phyloP scores from a whole-genome alignment of 176 grass and related monocot genomes.

The Oryza australiensis region DNA sequence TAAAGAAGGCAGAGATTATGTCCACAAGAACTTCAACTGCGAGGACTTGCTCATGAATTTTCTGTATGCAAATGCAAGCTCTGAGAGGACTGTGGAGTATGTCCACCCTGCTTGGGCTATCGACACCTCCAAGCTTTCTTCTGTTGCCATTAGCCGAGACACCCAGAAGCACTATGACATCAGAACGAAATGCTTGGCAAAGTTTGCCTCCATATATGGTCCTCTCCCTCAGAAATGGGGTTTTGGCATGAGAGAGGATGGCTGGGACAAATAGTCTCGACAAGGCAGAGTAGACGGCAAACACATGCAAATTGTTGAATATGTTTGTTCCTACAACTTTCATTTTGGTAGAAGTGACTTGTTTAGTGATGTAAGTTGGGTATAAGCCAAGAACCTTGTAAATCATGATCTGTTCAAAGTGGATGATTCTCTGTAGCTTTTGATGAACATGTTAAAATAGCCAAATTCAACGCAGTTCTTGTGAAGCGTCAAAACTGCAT shows the following conservation, averaged over 20 bases:
- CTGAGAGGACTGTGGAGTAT: conserved; percentile 76
- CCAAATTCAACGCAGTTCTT: background rate
- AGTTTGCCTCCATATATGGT: conserved; percentile 75
- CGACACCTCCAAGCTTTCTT: conserved; percentile 92
- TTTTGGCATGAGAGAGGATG: conserved; percentile 64
- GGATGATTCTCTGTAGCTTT: background rate
- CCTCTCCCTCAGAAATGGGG: conserved; percentile 61
- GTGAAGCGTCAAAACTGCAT: background rate
- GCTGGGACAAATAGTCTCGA: conserved; percentile 76
- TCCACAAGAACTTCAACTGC: conserved; percentile 92
- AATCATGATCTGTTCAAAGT: conserved; percentile 1
- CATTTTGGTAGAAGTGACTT: background rate
- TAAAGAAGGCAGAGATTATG: conserved; percentile 70
- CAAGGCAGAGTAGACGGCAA: background rate
- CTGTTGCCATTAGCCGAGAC: conserved; percentile 81
- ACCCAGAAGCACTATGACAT: conserved; percentile 81
- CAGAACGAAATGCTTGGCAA: conserved; percentile 79
- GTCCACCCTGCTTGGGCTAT: conserved; percentile 97
- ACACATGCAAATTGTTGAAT: conserved; percentile 9
- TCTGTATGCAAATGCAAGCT: conserved; percentile 72
- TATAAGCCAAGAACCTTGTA: conserved; percentile 25
- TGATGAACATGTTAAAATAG: conserved; percentile 3
- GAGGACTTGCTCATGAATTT: conserved; percentile 98
- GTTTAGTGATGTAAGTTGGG: conserved; percentile 10
- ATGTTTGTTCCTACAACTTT: conserved; percentile 12